Percentiles rank a stretch among this genome's conserved stretches.
Evolutionary conservation across 139 green algal species (phyloP).

Genomic region (Chlamydomonas incerta): DNA sequence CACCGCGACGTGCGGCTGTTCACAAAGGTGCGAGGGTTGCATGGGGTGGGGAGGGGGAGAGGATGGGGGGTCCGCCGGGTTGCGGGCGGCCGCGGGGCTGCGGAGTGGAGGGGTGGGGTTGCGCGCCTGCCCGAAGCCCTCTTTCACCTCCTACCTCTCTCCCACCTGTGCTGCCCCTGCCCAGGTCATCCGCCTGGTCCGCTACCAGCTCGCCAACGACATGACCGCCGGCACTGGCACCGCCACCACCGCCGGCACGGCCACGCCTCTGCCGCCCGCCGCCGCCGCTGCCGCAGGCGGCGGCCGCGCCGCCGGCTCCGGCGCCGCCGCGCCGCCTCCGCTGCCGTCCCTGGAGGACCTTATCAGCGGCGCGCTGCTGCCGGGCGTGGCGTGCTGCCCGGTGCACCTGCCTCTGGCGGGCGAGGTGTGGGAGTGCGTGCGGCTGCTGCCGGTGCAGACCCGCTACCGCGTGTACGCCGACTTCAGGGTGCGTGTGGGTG

Average conservation of each 20-base stretch:
- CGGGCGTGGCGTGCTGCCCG: conserved; percentile 68
- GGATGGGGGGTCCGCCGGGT: too few relatives aligned
- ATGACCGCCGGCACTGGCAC: not conserved
- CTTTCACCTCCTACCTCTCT: not conserved
- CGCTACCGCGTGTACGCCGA: conserved; percentile 74
- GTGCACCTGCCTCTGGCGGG: conserved; percentile 62
- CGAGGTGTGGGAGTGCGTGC: conserved; percentile 82
- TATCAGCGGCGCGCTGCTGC: conserved; percentile 69
- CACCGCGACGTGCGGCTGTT: conserved; percentile 49
- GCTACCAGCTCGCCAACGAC: conserved; percentile 31
- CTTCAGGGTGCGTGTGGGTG: conserved; percentile 37
- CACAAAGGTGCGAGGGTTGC: conserved; percentile 33
- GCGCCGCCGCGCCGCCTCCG: not conserved
- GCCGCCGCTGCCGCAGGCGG: not conserved
- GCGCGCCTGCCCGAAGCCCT: too few relatives aligned
- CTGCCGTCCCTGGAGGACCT: conserved; percentile 53
- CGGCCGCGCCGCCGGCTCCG: not conserved
- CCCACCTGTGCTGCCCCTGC: not conserved
- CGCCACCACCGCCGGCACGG: not conserved
- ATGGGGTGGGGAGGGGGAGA: not conserved
- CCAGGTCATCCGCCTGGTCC: conserved; percentile 57
- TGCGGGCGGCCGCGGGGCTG: too few relatives aligned
- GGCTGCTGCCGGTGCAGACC: conserved; percentile 69
- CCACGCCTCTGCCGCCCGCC: not conserved
- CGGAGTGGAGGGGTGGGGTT: too few relatives aligned